These are phyloP conservation scores for Diversispora eburnea DNA, from an alignment of 192 early-diverging fungal genomes.

Conservation along the genomic window DNA sequence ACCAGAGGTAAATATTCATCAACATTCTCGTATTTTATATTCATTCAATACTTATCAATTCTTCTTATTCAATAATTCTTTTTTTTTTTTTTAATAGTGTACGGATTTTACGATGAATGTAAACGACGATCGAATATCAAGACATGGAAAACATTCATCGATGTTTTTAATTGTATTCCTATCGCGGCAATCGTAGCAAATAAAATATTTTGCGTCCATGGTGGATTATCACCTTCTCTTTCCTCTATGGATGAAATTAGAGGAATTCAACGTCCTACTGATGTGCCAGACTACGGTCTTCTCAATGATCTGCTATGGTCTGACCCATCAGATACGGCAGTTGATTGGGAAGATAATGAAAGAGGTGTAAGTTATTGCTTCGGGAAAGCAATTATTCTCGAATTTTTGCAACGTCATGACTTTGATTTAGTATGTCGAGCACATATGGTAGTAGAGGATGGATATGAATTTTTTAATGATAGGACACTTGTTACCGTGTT, in stretches of 20 bases:
- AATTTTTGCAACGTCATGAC: constrained; percentile 81
- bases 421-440: constrained; percentile 91
- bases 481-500: constrained; percentile 90
- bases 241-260: constrained; percentile 86
- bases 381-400: constrained; percentile 76
- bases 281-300: constrained; percentile 90
- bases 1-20: constrained; percentile 61
- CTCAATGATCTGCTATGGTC: constrained; percentile 93
- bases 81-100: constrained; percentile 56
- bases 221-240: constrained; percentile 79
- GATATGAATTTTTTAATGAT: constrained; percentile 96
- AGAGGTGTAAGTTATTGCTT: constrained; percentile 96
- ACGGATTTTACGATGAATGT: constrained; percentile 98
- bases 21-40: too few species aligned
- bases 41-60: too few species aligned
- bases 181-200: constrained; percentile 87
- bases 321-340: constrained; percentile 76
- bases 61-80: neutral
- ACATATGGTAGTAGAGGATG: constrained; percentile 96
- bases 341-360: constrained; percentile 90
- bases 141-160: constrained; percentile 88
- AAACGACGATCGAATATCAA: constrained; percentile 82
- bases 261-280: constrained; percentile 71
- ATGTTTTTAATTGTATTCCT: constrained; percentile 92
- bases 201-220: constrained; percentile 96